These are phyloP conservation scores for Leishmania arabica DNA, from an alignment of 208 protist species.

Conservation along the genomic window DNA sequence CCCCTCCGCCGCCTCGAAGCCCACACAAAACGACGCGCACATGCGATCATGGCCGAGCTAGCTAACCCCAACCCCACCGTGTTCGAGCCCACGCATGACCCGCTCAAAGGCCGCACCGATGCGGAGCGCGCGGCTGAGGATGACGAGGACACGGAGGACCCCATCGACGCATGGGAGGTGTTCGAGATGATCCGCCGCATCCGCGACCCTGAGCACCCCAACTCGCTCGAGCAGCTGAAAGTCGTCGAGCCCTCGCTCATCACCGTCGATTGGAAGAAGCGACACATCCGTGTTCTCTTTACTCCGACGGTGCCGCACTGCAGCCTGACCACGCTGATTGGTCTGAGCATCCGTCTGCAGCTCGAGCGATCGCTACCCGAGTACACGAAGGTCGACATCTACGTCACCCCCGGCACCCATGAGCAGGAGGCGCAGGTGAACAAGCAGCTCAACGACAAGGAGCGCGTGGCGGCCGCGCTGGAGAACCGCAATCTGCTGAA, in stretches of 20 bases:
- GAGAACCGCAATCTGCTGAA: constrained; percentile 94
- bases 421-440: constrained; percentile 96
- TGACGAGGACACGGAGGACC: constrained; percentile 68
- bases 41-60: constrained; percentile 33
- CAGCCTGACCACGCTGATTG: constrained; percentile 98
- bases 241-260: constrained; percentile 93
- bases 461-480: constrained; percentile 97
- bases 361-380: constrained; percentile 94
- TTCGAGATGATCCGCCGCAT: constrained; percentile 97
- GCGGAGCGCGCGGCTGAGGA: constrained; percentile 52
- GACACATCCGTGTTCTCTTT: constrained; percentile 92
- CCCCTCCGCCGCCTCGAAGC: background rate
- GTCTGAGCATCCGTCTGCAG: constrained; percentile 96
- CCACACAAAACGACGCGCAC: background rate
- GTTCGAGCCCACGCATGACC: constrained; percentile 30
- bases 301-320: constrained; percentile 99
- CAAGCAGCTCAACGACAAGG: constrained; percentile 99
- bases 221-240: constrained; percentile 98
- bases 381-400: constrained; percentile 95
- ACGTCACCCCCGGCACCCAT: constrained; percentile 93
- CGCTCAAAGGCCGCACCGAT: constrained; percentile 27
- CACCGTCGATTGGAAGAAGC: constrained; percentile 75
- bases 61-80: constrained; percentile 77
- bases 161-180: constrained; percentile 94
- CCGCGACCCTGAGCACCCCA: constrained; percentile 98